phyloP scores from a whole-genome alignment of 306 rosid genomes.

The Neltuma alba region DNA sequence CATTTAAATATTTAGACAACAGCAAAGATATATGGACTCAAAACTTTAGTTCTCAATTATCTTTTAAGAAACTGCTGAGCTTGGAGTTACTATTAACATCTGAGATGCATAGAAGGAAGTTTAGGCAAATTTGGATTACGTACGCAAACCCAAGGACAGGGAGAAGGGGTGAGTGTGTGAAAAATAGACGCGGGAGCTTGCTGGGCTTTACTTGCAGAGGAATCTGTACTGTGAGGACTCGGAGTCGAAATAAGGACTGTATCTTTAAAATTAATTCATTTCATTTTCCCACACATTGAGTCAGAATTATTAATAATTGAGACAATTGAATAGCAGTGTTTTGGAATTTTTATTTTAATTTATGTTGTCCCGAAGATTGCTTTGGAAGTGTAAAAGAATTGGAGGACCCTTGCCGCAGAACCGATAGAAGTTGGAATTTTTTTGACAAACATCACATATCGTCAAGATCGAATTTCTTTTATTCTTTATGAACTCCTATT shows the following conservation, averaged over 20 bases:
- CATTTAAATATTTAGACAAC: neutral
- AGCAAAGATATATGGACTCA: neutral
- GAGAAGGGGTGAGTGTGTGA: too few species aligned
- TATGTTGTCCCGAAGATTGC: too few species aligned
- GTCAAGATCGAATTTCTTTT: constrained; percentile 8
- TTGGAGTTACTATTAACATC: neutral
- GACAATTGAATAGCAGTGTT: neutral
- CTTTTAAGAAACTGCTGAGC: neutral
- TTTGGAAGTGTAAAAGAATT: neutral
- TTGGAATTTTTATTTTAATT: too few species aligned
- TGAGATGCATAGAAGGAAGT: neutral
- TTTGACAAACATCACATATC: neutral
- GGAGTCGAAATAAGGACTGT: neutral
- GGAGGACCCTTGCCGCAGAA: neutral
- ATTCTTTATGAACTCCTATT: too few species aligned
- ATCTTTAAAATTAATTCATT: neutral
- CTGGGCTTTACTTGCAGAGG: neutral
- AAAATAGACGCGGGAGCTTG: neutral
- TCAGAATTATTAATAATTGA: neutral
- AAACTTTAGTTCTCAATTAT: neutral
- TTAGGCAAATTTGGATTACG: neutral
- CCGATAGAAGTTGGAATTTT: neutral
- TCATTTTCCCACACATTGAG: neutral
- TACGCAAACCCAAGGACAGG: neutral
- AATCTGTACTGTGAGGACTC: neutral